Evolutionary conservation across 2,329 filamentous ascomycete species (phyloP).

Genomic region (Trichoderma sp.): DNA sequence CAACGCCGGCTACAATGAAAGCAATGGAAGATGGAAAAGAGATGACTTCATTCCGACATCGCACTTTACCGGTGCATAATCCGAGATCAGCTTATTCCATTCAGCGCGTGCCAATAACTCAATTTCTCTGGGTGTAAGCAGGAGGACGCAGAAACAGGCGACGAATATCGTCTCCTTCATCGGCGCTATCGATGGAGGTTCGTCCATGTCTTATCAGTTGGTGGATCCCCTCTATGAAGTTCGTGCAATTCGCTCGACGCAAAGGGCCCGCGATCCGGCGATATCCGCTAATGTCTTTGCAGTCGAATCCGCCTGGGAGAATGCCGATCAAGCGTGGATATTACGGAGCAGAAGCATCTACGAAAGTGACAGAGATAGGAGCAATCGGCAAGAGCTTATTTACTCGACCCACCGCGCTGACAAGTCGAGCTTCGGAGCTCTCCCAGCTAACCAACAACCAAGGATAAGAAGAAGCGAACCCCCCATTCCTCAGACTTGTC

Average conservation of each 20-base stretch:
- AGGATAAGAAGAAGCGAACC: not conserved
- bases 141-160: not conserved
- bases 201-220: not conserved
- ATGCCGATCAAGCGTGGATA: not conserved
- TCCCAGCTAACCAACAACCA: not conserved
- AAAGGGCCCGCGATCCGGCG: slow-evolving; percentile 1
- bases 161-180: not conserved
- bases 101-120: not conserved
- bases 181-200: not conserved
- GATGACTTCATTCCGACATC: not conserved
- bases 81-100: not conserved
- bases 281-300: not conserved
- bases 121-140: not conserved
- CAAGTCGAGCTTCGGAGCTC: not conserved
- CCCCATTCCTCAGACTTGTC: not conserved
- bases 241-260: not conserved
- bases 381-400: not conserved
- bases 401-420: slow-evolving; percentile 2
- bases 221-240: not conserved
- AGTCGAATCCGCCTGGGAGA: not conserved
- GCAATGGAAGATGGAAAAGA: not conserved
- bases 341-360: not conserved
- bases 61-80: not conserved
- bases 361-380: not conserved
- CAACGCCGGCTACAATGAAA: not conserved